Percentiles rank a stretch among this genome's conserved stretches.
Evolutionary conservation across 306 rosid genomes (phyloP).

Genomic region (Dryas alaskensis): DNA sequence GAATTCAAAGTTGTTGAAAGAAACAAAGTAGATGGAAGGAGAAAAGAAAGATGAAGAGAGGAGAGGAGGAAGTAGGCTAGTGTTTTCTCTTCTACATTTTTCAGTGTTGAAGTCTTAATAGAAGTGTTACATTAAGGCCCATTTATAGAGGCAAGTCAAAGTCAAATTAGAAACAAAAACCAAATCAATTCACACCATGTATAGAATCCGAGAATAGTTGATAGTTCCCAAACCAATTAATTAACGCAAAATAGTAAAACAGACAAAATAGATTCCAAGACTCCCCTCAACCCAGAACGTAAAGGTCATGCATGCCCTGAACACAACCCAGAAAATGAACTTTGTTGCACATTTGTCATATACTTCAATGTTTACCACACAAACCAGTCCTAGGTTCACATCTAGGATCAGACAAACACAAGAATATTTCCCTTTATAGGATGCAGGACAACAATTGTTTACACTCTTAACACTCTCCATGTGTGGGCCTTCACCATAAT

Average conservation of each 20-base stretch:
- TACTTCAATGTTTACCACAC: neutral
- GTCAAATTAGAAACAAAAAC: neutral
- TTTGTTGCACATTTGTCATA: neutral
- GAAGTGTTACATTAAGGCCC: neutral
- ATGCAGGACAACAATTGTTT: neutral
- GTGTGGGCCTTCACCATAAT: too few species aligned
- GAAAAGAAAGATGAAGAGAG: neutral
- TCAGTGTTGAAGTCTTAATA: neutral
- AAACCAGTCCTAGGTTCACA: neutral
- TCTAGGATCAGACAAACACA: neutral
- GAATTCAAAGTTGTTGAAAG: slow-evolving; percentile 1
- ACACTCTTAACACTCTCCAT: neutral
- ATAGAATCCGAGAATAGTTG: neutral
- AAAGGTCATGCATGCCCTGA: neutral
- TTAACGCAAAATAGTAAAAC: neutral
- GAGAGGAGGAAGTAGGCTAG: slow-evolving; percentile 1
- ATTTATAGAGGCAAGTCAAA: neutral
- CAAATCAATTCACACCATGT: neutral
- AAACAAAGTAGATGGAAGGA: neutral
- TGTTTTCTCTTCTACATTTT: neutral
- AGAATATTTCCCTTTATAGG: neutral
- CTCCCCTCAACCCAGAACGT: neutral
- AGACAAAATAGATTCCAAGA: neutral
- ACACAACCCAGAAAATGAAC: neutral
- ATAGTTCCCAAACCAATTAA: neutral